Percentiles rank a stretch among this genome's conserved stretches.
phyloP scores from a whole-genome alignment of 2,329 filamentous ascomycete genomes.

The Erysiphe pulchra region DNA sequence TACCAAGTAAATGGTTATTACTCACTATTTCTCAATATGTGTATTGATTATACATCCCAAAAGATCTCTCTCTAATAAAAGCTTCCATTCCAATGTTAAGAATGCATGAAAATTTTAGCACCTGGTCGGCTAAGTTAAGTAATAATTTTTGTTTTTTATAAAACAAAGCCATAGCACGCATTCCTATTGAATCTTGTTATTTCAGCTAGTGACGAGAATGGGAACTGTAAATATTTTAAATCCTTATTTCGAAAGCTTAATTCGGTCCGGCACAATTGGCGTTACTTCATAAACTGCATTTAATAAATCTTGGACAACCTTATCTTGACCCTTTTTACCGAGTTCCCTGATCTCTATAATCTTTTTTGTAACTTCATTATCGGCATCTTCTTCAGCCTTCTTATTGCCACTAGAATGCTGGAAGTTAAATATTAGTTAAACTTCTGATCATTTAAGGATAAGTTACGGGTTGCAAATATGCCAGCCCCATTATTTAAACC shows the following conservation, averaged over 20 bases:
- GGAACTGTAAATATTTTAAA: too few relatives aligned
- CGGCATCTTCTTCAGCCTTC: constrained; percentile 52
- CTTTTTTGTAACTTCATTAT: constrained; percentile 56
- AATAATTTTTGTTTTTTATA: too few relatives aligned
- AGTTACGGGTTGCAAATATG: background rate
- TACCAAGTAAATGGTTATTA: too few relatives aligned
- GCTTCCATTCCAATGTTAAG: too few relatives aligned
- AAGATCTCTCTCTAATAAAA: too few relatives aligned
- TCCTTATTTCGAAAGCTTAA: constrained; percentile 5
- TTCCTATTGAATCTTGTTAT: too few relatives aligned
- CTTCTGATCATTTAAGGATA: background rate
- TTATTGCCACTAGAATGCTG: constrained; percentile 86
- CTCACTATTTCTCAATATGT: too few relatives aligned
- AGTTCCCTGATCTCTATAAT: constrained; percentile 60
- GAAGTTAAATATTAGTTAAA: constrained; percentile 1
- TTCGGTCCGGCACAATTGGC: constrained; percentile 31
- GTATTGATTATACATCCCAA: too few relatives aligned
- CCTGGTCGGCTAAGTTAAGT: too few relatives aligned
- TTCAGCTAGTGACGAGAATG: too few relatives aligned
- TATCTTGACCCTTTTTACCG: constrained; percentile 52
- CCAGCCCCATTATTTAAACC: background rate
- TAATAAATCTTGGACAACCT: constrained; percentile 64
- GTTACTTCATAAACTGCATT: constrained; percentile 66
- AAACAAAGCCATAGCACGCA: too few relatives aligned
- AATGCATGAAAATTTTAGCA: too few relatives aligned